Evolutionary conservation across 2,329 filamentous ascomycete genomes (phyloP).

Genomic region (Penicillium carneum): DNA sequence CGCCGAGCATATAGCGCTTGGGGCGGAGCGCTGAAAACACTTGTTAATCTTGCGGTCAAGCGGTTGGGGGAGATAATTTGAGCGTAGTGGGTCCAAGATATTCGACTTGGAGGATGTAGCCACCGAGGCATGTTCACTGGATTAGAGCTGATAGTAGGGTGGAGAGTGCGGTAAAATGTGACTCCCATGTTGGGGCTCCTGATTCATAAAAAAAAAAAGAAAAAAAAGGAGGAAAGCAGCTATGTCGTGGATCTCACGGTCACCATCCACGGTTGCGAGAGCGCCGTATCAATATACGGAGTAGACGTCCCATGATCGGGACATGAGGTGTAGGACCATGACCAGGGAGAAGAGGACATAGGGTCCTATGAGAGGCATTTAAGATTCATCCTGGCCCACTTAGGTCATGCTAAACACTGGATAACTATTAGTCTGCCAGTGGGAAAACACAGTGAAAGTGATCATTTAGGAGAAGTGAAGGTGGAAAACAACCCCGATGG

Average conservation of each 20-base stretch:
- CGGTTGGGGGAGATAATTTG: slow-evolving; percentile 30
- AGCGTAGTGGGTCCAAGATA: slow-evolving; percentile 31
- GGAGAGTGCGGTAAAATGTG: neutral
- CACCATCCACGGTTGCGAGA: slow-evolving; percentile 1
- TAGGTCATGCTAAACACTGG: neutral
- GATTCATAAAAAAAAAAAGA: neutral
- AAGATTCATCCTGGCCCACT: slow-evolving; percentile 7
- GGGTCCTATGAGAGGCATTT: slow-evolving; percentile 4
- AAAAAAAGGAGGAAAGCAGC: neutral
- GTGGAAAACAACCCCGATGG: neutral
- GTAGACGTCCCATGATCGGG: slow-evolving; percentile 30
- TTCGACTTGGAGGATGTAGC: slow-evolving; percentile 12
- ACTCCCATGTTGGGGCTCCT: neutral
- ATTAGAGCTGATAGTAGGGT: neutral
- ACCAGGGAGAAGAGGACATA: slow-evolving; percentile 16
- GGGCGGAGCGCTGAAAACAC: slow-evolving; percentile 1
- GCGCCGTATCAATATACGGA: neutral
- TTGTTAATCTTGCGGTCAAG: slow-evolving; percentile 37
- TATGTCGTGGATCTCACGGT: slow-evolving; percentile 1
- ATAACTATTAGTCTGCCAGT: slow-evolving; percentile 3
- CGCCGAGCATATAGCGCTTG: slow-evolving; percentile 3
- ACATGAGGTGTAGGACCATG: slow-evolving; percentile 31
- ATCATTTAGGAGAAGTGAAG: slow-evolving; percentile 1
- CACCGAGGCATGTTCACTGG: slow-evolving; percentile 7
- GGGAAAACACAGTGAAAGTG: neutral